Base-by-base conservation (phyloP, 2,329 filamentous ascomycete species). In the Lasiodiplodia hormozganensis region DNA sequence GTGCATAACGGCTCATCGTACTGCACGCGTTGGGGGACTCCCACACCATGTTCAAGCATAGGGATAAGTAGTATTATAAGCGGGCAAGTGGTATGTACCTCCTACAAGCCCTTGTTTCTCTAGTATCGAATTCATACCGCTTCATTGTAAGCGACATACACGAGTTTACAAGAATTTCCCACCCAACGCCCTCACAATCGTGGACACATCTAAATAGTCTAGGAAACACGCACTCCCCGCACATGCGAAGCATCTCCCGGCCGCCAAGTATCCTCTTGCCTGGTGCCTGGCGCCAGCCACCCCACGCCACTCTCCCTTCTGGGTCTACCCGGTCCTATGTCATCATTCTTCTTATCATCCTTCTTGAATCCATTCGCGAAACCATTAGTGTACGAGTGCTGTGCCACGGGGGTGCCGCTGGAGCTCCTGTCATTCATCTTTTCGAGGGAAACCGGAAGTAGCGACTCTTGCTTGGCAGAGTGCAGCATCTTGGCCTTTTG, bases 181-280 rank as follows among this genome's bases (percentile, higher is more conserved):
- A 14, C n/a, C 60, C 43, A 64, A 64, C 60, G 60, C 60, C 60
- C 31, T 47, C 60, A 52, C 60, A 36, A 31, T 62, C 58, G 34
- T 62, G 58, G 40, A 34, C 43, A 64, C 60, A 52, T 64, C 60
- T 64, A 64, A 47, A 28, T 38, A 36, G 25, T 54, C 51, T 65
- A 65, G 51, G 62, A 65, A 65, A 65, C 66, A 11, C 66, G 66
- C 57, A 68, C 56, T 34, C 66, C 66, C 25, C 62, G 66, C 43
- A 49, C 57, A 62, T 62, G 51, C 34, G 57, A 62, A 7, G 54
- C 51, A 23, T 68, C 67, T 28, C 67, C 60, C 21, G 58, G 67
- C 38, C 67, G 49, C 94, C 94, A 97, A 2, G 92, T 97, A 64
- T 93, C 91, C 77, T 97, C 92, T 78, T 95, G 92, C 76, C 89